Conservation (phyloP, 768 basidiomycete genomes). For the Naganishia onofrii region DNA sequence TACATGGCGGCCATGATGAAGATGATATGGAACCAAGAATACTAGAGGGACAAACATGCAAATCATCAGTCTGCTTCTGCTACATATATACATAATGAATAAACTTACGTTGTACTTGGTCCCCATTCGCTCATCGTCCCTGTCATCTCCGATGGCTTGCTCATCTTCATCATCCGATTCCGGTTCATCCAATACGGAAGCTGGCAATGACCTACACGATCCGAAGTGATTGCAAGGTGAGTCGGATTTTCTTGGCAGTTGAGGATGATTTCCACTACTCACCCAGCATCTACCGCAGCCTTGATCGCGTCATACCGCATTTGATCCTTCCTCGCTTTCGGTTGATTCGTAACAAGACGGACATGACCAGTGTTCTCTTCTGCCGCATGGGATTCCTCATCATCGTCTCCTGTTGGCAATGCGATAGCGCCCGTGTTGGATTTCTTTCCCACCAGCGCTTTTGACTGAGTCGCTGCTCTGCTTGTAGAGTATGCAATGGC, state of each 20-base stretch:
- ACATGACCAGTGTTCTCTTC: slow-evolving; percentile 37
- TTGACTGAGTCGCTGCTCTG: slow-evolving; percentile 90
- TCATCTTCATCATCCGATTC: slow-evolving; percentile 64
- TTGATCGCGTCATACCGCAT: slow-evolving; percentile 90
- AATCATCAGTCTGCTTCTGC: neutral
- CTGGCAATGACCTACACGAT: slow-evolving; percentile 73
- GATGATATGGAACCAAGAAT: slow-evolving; percentile 98
- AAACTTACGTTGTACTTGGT: slow-evolving; percentile 84
- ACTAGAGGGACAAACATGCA: slow-evolving; percentile 57
- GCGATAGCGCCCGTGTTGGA: slow-evolving; percentile 60
- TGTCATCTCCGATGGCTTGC: slow-evolving; percentile 62
- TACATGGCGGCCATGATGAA: slow-evolving; percentile 97
- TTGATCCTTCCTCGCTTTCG: slow-evolving; percentile 69
- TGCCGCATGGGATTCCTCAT: slow-evolving; percentile 61
- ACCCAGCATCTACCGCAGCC: slow-evolving; percentile 96
- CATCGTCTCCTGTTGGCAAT: slow-evolving; percentile 61
- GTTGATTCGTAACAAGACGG: slow-evolving; percentile 72
- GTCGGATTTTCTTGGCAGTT: neutral
- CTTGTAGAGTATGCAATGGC: slow-evolving; percentile 97
- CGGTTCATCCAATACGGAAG: slow-evolving; percentile 77
- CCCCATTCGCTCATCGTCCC: slow-evolving; percentile 89
- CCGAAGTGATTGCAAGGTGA: neutral
- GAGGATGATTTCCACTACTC: slow-evolving; percentile 38
- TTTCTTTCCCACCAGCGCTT: slow-evolving; percentile 77
- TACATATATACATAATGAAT: neutral